phyloP scores from a whole-genome alignment of 2,329 filamentous ascomycete species.

The Leptosphaerulina australis region DNA sequence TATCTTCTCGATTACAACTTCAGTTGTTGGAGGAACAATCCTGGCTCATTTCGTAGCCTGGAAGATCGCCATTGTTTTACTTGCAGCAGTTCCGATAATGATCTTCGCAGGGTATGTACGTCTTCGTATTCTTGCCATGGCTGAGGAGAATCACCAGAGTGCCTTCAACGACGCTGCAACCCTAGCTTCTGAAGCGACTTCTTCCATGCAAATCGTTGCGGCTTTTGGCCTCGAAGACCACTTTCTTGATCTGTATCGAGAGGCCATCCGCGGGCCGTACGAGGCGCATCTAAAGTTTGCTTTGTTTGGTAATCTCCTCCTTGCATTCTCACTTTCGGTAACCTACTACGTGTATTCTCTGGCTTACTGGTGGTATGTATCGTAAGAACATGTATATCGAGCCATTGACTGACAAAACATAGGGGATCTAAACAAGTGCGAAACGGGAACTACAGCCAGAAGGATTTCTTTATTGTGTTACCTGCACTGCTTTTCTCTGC shows the following conservation, averaged over 20 bases:
- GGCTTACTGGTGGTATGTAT: constrained; percentile 55
- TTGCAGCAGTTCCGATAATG: constrained; percentile 58
- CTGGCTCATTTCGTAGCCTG: constrained; percentile 57
- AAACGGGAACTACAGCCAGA: constrained; percentile 49
- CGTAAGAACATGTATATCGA: constrained; percentile 14
- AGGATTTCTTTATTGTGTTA: constrained; percentile 55
- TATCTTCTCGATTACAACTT: constrained; percentile 56
- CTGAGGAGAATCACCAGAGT: constrained; percentile 67
- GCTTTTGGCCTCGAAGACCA: constrained; percentile 51
- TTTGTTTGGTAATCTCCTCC: constrained; percentile 49
- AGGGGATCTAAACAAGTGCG: constrained; percentile 52
- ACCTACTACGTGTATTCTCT: constrained; percentile 57
- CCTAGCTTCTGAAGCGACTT: constrained; percentile 70
- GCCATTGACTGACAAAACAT: not conserved
- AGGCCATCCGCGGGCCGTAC: constrained; percentile 49
- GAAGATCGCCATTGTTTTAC: constrained; percentile 58
- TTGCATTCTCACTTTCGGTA: constrained; percentile 54
- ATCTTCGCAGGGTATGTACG: constrained; percentile 55
- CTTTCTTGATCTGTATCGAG: constrained; percentile 47
- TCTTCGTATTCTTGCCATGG: constrained; percentile 58
- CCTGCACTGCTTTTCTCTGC: constrained; percentile 56
- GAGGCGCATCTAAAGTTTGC: constrained; percentile 50
- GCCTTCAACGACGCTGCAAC: constrained; percentile 69
- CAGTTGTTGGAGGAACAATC: constrained; percentile 56
- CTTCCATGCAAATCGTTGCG: constrained; percentile 66